phyloP scores from a whole-genome alignment of 2,329 filamentous ascomycete genomes.

The Annulohypoxylon truncatum region DNA sequence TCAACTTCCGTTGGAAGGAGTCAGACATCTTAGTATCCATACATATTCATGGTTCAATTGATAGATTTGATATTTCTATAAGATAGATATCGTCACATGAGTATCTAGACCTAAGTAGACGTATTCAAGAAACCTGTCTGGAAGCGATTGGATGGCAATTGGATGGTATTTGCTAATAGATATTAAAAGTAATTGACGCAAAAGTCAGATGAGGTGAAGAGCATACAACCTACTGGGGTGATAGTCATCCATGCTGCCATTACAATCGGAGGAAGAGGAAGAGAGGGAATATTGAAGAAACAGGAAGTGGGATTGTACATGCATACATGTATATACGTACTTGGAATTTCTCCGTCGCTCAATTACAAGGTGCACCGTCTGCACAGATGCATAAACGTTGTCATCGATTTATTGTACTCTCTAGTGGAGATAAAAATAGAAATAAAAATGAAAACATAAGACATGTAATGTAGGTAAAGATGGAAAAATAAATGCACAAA shows the following conservation, averaged over 20 bases:
- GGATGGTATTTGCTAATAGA: neutral
- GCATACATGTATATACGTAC: neutral
- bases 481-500: slow-evolving; percentile 8
- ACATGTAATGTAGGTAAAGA: neutral
- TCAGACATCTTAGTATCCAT: neutral
- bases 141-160: neutral
- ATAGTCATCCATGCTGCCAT: neutral
- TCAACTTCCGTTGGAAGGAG: neutral
- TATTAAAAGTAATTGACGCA: neutral
- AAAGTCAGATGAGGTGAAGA: neutral
- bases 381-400: neutral
- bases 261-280: neutral
- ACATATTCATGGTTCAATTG: neutral
- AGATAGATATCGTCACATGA: neutral
- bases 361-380: neutral
- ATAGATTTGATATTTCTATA: neutral
- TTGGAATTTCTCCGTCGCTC: neutral
- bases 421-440: neutral
- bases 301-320: neutral
- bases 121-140: neutral
- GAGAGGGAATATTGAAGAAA: neutral
- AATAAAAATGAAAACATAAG: too few relatives aligned
- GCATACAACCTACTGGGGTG: neutral
- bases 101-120: neutral
- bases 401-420: neutral